Conservation (phyloP, 306 rosid species). For the Lupinus albus region DNA sequence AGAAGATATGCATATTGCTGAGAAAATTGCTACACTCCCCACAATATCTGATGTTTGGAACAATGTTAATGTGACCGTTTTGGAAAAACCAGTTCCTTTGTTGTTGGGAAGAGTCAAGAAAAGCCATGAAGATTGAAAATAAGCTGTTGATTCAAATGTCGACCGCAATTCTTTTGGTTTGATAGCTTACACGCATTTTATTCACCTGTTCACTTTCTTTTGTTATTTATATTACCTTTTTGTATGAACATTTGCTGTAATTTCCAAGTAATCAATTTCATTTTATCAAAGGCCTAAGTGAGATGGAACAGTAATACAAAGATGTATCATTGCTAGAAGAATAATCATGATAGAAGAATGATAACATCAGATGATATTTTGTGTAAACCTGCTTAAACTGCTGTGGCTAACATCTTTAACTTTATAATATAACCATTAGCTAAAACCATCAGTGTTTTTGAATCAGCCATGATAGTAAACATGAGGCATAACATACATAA, state of each 20-base stretch:
- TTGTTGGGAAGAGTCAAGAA: slow-evolving; percentile 54
- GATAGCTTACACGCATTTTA: neutral
- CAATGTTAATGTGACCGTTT: slow-evolving; percentile 70
- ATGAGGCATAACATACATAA: slow-evolving; percentile 5
- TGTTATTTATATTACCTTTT: neutral
- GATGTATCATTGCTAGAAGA: slow-evolving; percentile 3
- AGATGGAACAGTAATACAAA: slow-evolving; percentile 4
- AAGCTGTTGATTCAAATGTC: slow-evolving; percentile 1
- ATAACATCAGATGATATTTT: slow-evolving; percentile 1
- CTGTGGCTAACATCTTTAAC: neutral
- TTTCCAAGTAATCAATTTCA: slow-evolving; percentile 11
- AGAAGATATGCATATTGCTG: slow-evolving; percentile 78
- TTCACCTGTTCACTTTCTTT: neutral
- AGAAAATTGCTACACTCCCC: slow-evolving; percentile 70
- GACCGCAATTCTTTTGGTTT: slow-evolving; percentile 37
- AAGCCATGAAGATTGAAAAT: slow-evolving; percentile 48
- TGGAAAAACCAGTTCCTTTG: slow-evolving; percentile 70
- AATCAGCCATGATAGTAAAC: slow-evolving; percentile 1
- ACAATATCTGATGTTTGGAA: slow-evolving; percentile 80
- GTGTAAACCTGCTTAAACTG: neutral
- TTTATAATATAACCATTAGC: neutral
- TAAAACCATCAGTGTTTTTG: neutral
- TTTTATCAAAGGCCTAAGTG: neutral
- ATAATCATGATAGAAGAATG: slow-evolving; percentile 13
- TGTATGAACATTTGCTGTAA: slow-evolving; percentile 4